phyloP scores from a whole-genome alignment of 2,329 filamentous ascomycete genomes.

The Calonectria multiphialidica region DNA sequence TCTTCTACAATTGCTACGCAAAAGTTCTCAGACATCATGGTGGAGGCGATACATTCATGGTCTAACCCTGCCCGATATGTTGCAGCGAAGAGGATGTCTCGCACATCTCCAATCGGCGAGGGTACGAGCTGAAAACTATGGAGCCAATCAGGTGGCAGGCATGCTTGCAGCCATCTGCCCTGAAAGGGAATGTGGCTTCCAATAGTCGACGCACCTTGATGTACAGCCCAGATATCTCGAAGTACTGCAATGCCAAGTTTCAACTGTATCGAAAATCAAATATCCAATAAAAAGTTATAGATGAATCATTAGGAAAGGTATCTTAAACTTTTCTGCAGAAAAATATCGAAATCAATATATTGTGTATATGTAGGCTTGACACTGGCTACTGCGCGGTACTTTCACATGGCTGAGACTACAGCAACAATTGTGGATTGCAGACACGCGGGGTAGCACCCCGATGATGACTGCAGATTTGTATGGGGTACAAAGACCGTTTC shows the following conservation, averaged over 20 bases:
- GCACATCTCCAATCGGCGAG: background rate
- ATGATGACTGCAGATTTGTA: slow-evolving; percentile 7
- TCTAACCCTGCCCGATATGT: background rate
- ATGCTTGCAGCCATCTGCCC: background rate
- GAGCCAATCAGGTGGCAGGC: background rate
- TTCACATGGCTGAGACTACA: background rate
- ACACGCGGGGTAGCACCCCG: background rate
- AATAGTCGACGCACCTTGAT: background rate
- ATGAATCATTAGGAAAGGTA: background rate
- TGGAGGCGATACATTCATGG: background rate
- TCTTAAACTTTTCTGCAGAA: too few relatives aligned
- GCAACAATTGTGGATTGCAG: background rate
- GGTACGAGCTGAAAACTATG: slow-evolving; percentile 2
- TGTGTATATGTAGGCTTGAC: too few relatives aligned
- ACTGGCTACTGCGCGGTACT: background rate
- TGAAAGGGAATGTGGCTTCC: background rate
- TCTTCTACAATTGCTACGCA: background rate
- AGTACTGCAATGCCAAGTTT: background rate
- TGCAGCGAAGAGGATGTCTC: background rate
- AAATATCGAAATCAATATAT: background rate
- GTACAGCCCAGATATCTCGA: background rate
- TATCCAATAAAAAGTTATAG: background rate
- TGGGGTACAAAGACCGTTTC: background rate
- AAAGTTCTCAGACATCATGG: background rate
- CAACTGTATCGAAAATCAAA: accelerated